Conservation (phyloP, 163 green algal genomes). For the Trebouxiophyceae sp. region DNA sequence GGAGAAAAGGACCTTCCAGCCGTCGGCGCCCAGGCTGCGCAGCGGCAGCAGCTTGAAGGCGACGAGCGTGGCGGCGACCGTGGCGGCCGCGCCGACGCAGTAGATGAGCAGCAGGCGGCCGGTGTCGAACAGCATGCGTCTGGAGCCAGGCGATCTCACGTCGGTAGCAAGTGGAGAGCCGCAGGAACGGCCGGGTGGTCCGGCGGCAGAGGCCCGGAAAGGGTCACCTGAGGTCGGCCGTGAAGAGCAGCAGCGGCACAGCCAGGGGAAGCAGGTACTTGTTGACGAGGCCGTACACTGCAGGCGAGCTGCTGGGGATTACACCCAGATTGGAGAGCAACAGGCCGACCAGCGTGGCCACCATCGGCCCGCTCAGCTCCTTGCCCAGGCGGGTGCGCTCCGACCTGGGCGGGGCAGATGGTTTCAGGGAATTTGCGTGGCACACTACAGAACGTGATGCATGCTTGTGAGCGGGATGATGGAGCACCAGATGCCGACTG, state of each 20-base stretch:
- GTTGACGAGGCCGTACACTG: conserved; percentile 71
- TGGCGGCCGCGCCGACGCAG: conserved; percentile 59
- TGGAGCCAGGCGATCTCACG: conserved; percentile 3
- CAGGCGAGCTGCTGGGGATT: conserved; percentile 43
- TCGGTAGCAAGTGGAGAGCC: neutral
- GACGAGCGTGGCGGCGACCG: conserved; percentile 41
- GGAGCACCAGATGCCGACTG: conserved; percentile 47
- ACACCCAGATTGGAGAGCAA: conserved; percentile 63
- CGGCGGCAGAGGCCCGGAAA: too few relatives aligned
- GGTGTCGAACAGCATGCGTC: conserved; percentile 58
- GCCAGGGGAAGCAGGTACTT: conserved; percentile 83
- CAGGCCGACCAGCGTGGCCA: conserved; percentile 71
- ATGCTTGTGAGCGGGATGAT: too few relatives aligned
- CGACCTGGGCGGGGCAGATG: too few relatives aligned
- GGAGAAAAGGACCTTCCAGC: conserved; percentile 66
- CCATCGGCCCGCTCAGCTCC: conserved; percentile 48
- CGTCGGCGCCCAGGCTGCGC: conserved; percentile 55
- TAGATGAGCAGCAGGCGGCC: conserved; percentile 70
- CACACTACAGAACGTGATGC: too few relatives aligned
- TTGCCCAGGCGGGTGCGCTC: conserved; percentile 47
- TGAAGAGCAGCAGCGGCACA: conserved; percentile 83
- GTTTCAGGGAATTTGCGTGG: too few relatives aligned
- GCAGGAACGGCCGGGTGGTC: too few relatives aligned
- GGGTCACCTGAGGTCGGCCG: conserved; percentile 57
- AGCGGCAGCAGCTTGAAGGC: conserved; percentile 64